Evolutionary conservation across 768 basidiomycete genomes (phyloP), one percentile per base, ranked within the genome.

Genomic region (Panellus pusillus): DNA sequence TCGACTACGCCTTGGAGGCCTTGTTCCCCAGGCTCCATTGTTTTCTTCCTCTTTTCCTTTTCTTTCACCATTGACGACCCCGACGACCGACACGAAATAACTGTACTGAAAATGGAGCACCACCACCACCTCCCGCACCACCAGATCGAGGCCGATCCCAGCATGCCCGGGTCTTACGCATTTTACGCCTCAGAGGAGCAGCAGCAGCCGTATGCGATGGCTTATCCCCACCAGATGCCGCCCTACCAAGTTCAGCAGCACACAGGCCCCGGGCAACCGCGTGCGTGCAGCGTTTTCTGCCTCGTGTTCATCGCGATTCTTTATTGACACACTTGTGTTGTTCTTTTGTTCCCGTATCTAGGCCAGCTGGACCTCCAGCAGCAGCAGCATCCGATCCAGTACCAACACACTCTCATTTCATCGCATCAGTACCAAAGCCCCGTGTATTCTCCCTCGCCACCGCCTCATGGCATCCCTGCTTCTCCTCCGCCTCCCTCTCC

Each of bases 401-500:
- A 72, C 60, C 66, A 66, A 58, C 71, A 70, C 66, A 79, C 77
- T 74, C 78, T 89, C 77, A 80, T 86, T 75, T 73, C 81, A 66
- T 71, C 80, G 64, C 83, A 86, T 77, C 83, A 83, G 74, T 84
- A 83, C 76, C 70, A 73, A 60, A 60, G 67, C 69, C 77, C 79
- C 75, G 84, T 88, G 74, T 89, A 76, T 68, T 65, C 78, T 57
- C 66, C 73, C 62, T 74, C 24, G 24, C 24, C 77, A 44, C 78
- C 81, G 76, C 87, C 84, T 79, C 86, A 87, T 86, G 85, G 78
- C 53, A 72, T 86, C 69, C 74, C 82, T 72, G 75, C 78, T 65
- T 83, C 89, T 63, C 87, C 90, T 66, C 86, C 89, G 66, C 84
- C 84, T 64, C 81, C 85, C 62, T 86, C 86, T 59, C 82, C 87